Conservation (phyloP, 2,329 filamentous ascomycete genomes). For the Diplodia mutila region DNA sequence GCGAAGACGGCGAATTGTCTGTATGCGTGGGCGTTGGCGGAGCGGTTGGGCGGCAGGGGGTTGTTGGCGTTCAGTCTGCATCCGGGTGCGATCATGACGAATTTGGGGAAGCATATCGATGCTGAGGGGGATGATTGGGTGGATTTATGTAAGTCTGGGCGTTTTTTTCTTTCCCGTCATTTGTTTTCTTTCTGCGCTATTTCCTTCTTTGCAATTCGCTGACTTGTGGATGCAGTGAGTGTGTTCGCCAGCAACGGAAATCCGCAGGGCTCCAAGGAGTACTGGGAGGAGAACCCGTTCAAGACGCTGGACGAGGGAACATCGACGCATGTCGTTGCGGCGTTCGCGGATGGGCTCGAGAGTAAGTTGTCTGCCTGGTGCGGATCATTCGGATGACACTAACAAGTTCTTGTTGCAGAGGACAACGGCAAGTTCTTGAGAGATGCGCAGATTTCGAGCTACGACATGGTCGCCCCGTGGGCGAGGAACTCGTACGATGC, state of each 20-base stretch:
- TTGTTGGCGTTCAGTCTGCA: conserved; percentile 37
- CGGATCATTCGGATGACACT: neutral
- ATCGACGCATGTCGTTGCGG: conserved; percentile 38
- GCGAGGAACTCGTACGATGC: conserved; percentile 33
- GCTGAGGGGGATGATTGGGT: conserved; percentile 29
- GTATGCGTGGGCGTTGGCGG: conserved; percentile 33
- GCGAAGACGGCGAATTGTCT: conserved; percentile 35
- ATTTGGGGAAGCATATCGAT: conserved; percentile 30
- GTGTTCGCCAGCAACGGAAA: conserved; percentile 33
- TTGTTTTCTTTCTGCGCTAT: too few relatives aligned
- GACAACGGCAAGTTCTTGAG: conserved; percentile 37
- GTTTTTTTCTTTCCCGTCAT: neutral
- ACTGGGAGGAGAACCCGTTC: conserved; percentile 17
- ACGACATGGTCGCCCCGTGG: conserved; percentile 30
- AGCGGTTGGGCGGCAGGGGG: conserved; percentile 33
- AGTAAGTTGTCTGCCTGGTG: neutral
- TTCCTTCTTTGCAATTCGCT: too few relatives aligned
- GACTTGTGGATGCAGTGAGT: conserved; percentile 27
- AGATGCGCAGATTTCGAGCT: conserved; percentile 31
- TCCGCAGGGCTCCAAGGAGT: conserved; percentile 25
- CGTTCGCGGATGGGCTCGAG: conserved; percentile 36
- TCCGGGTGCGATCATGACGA: conserved; percentile 36
- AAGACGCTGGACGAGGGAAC: conserved; percentile 37
- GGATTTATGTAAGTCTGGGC: conserved; percentile 27
- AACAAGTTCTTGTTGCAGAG: neutral